Base-by-base conservation (phyloP, 495 filamentous ascomycete genomes). In the Ramalina intermedia region DNA sequence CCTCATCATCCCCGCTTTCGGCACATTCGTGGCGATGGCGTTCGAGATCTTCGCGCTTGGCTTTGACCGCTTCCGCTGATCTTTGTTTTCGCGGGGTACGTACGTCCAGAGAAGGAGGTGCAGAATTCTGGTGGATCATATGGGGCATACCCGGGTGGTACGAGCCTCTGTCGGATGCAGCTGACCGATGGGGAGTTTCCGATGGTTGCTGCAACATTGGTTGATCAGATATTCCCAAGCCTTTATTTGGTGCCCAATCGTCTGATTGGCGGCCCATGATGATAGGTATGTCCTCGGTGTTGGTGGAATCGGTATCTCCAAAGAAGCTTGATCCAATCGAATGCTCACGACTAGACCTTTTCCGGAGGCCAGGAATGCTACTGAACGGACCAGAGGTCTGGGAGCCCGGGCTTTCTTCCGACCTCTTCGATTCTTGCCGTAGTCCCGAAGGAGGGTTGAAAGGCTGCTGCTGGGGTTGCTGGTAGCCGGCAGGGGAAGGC, bases 1-100 rank as follows among this genome's bases (percentile, higher is more conserved):
- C 88, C 63, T 95, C 88, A 56, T 94, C 88, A 57, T 93, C 88
- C 1, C 86, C 87, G 26, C 85, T 93, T 56, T 91, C 87, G 12
- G 77, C 85, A 54, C 83, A 80, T 51, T 94, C 86, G 50, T 80
- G 70, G 9, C 81, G 75, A 47, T 81, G 75, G 52, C 77, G 84
- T 60, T 91, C 86, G 17, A 87, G 65, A 11, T 80, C 82, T 46
- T 86, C 79, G 12, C 81, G 76, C 62, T 84, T 89, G 4, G 81
- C 82, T 50, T 75, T 78, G 29, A 91, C 75, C 46, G 82, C 78
- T 61, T 94, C 87, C 18, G 75, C 69, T n/a, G 86, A 91, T 14
- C 77, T 81, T 55, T 81, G 78, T 53, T 78, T 81, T 17, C 80
- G 75, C 23, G 76, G 67, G 35, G 69, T 69, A 20, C 72, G 67